These are phyloP conservation scores for Aphanocladium album DNA, from an alignment of 2,329 filamentous ascomycete species.

Conservation along the genomic window DNA sequence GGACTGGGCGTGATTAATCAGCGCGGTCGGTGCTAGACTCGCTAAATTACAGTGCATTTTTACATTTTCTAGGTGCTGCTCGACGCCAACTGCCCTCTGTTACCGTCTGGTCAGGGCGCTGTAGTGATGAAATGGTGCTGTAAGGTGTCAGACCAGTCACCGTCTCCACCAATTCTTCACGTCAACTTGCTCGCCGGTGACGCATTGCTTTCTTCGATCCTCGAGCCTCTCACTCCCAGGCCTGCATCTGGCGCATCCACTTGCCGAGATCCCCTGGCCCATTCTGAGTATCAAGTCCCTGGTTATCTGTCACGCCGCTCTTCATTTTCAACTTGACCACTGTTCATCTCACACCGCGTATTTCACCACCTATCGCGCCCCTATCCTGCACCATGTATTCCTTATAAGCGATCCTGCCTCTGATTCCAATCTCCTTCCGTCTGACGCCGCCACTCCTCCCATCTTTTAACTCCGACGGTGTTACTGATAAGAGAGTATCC, in stretches of 20 bases:
- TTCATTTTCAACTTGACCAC: neutral
- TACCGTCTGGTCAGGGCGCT: no score
- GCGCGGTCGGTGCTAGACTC: neutral
- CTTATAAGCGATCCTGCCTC: neutral
- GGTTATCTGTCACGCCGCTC: neutral
- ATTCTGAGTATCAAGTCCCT: neutral
- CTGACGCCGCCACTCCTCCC: neutral
- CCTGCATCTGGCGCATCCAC: neutral
- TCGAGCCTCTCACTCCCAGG: neutral
- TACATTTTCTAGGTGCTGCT: neutral
- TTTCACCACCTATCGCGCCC: neutral
- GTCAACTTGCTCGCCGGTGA: constrained; percentile 3
- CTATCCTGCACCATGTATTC: neutral
- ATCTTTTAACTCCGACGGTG: neutral
- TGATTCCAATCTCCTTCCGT: no score
- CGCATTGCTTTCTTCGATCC: constrained; percentile 4
- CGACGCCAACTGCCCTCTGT: neutral
- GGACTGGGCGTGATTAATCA: neutral
- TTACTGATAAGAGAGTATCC: neutral
- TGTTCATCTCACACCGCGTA: neutral
- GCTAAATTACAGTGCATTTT: neutral
- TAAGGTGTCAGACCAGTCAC: neutral
- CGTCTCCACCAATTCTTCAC: neutral
- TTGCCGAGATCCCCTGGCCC: neutral
- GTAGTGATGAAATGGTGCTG: no score